Conservation (phyloP, 2,329 filamentous ascomycete genomes). For the Aspergillus floridensis region DNA sequence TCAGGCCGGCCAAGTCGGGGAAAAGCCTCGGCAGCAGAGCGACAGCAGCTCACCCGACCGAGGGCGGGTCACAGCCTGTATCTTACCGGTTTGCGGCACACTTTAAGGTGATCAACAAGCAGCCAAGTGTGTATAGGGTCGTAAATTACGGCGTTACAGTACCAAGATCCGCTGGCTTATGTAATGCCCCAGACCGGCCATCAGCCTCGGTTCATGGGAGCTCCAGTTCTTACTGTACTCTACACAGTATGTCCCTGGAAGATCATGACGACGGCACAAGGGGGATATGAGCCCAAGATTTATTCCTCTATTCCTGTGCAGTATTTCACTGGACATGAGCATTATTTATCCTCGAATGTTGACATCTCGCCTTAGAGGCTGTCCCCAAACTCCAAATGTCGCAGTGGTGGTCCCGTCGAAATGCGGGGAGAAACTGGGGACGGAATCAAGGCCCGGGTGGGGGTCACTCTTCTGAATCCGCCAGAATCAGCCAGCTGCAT, state of each 20-base stretch:
- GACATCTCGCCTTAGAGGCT: too few relatives aligned
- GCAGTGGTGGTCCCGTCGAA: background rate
- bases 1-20: background rate
- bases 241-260: too few relatives aligned
- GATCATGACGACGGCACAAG: too few relatives aligned
- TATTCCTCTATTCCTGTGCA: too few relatives aligned
- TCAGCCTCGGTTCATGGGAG: background rate
- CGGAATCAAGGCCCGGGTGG: background rate
- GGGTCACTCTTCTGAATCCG: background rate
- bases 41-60: constrained; percentile 12
- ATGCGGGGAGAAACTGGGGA: background rate
- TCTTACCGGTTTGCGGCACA: background rate
- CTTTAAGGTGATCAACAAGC: background rate
- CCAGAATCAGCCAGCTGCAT: background rate
- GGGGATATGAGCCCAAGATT: too few relatives aligned
- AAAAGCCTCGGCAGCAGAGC: constrained; percentile 21
- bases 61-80: constrained; percentile 4
- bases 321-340: too few relatives aligned
- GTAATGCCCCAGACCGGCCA: background rate
- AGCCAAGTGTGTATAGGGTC: background rate
- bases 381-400: too few relatives aligned
- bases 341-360: too few relatives aligned
- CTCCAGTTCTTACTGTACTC: too few relatives aligned
- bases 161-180: background rate
- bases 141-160: background rate